Evolutionary conservation across 331 rosid species (phyloP).

Genomic region (Dryas integrifolia): DNA sequence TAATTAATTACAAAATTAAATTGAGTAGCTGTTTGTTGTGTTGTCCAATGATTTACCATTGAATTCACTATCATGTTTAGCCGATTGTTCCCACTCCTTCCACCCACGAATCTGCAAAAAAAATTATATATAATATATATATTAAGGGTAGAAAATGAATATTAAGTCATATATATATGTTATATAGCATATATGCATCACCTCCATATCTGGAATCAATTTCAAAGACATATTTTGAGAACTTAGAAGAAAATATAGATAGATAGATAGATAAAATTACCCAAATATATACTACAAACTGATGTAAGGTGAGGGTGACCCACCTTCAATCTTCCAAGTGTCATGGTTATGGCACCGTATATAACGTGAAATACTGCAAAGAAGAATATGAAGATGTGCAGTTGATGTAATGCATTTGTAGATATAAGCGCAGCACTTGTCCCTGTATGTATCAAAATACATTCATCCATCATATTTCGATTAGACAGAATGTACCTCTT

Average conservation of each 20-base stretch:
- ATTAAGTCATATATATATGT: too few species aligned
- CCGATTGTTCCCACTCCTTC: slow-evolving; percentile 80
- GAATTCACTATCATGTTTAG: slow-evolving; percentile 46
- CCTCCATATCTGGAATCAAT: too few species aligned
- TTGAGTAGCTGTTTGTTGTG: background rate
- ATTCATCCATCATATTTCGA: background rate
- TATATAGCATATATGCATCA: too few species aligned
- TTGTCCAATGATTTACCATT: slow-evolving; percentile 47
- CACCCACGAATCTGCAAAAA: slow-evolving; percentile 70
- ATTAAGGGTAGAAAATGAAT: too few species aligned
- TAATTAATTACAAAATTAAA: slow-evolving; percentile 2
- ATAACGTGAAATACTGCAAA: slow-evolving; percentile 88
- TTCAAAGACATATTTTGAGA: too few species aligned
- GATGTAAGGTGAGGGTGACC: background rate
- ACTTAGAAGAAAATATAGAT: too few species aligned
- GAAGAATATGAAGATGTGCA: slow-evolving; percentile 98
- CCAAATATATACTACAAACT: background rate
- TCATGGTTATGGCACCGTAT: slow-evolving; percentile 84
- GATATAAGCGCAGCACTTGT: slow-evolving; percentile 61
- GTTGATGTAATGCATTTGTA: slow-evolving; percentile 68
- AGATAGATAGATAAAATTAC: too few species aligned
- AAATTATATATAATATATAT: too few species aligned
- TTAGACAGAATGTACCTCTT: background rate
- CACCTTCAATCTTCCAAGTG: slow-evolving; percentile 89
- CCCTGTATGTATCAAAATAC: slow-evolving; percentile 50